A percentile compares a stretch with the other conserved stretches of the same genome.
Evolutionary conservation across 352 stramenopile genomes (phyloP).

Genomic region (Saprolegnia diclina): DNA sequence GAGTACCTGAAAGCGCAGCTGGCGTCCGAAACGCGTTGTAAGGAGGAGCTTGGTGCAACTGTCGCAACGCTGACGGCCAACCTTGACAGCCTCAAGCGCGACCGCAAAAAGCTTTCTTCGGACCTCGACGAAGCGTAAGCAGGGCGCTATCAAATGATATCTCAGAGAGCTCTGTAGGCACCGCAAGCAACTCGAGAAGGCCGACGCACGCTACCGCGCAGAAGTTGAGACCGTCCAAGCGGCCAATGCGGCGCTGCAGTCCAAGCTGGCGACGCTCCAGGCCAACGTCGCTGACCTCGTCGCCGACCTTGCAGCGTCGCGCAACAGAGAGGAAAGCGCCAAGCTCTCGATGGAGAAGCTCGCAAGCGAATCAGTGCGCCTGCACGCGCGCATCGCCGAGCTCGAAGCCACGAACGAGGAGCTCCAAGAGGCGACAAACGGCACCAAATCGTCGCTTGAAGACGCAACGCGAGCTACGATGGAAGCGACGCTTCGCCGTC

Average conservation of each 20-base stretch:
- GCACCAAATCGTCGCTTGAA: slow-evolving; percentile 61
- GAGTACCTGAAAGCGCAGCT: slow-evolving; percentile 80
- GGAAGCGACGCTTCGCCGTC: slow-evolving; percentile 59
- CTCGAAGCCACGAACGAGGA: slow-evolving; percentile 49
- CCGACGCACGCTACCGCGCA: slow-evolving; percentile 41
- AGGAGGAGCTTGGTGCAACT: slow-evolving; percentile 69
- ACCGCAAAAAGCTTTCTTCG: slow-evolving; percentile 42
- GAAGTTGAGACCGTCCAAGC: slow-evolving; percentile 46
- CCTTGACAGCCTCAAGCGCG: slow-evolving; percentile 62
- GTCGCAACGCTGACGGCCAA: slow-evolving; percentile 53
- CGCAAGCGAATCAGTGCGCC: slow-evolving; percentile 57
- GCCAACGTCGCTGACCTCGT: slow-evolving; percentile 72
- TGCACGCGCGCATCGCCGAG: slow-evolving; percentile 60
- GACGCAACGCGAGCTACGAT: slow-evolving; percentile 74
- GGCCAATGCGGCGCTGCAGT: slow-evolving; percentile 46
- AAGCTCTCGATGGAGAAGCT: slow-evolving; percentile 69
- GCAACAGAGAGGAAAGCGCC: slow-evolving; percentile 58
- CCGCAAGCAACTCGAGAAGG: slow-evolving; percentile 39
- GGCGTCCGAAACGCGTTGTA: slow-evolving; percentile 78
- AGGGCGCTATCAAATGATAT: neutral
- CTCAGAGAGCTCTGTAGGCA: slow-evolving; percentile 9
- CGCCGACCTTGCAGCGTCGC: slow-evolving; percentile 58
- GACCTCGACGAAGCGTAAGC: slow-evolving; percentile 62
- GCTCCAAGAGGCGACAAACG: slow-evolving; percentile 51
- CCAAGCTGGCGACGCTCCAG: slow-evolving; percentile 58